Conservation (phyloP, 1,284 basidiomycete genomes). For the Sutorius eximius region DNA sequence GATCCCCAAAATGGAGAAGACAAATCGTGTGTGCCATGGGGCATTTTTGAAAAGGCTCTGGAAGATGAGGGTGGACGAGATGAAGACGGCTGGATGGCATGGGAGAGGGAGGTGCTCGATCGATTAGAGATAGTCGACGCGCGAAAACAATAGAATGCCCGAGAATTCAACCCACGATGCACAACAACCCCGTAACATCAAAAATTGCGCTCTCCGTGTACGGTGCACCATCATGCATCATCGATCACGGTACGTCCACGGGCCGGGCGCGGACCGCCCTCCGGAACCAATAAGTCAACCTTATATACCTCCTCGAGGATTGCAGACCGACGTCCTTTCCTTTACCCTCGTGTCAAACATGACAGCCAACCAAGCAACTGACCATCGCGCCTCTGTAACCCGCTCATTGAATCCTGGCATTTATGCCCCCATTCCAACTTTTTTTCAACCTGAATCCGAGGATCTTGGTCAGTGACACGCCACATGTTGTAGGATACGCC, state of each 20-base stretch:
- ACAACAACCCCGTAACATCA: neutral
- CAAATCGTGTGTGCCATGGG: slow-evolving; percentile 72
- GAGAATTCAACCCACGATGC: neutral
- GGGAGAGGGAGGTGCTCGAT: slow-evolving; percentile 71
- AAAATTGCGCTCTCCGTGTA: neutral
- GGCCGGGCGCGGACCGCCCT: slow-evolving; percentile 13
- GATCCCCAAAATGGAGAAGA: slow-evolving; percentile 39
- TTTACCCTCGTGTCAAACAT: slow-evolving; percentile 15
- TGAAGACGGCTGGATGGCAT: slow-evolving; percentile 64
- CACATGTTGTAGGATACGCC: neutral
- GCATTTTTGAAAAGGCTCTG: slow-evolving; percentile 69
- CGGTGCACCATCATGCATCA: neutral
- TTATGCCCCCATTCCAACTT: slow-evolving; percentile 84
- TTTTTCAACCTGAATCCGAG: slow-evolving; percentile 75
- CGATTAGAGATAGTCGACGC: slow-evolving; percentile 56
- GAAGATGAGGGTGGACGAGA: slow-evolving; percentile 52
- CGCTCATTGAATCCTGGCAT: slow-evolving; percentile 76
- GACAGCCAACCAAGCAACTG: slow-evolving; percentile 35
- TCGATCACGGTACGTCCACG: neutral
- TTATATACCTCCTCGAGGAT: slow-evolving; percentile 15
- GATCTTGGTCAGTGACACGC: slow-evolving; percentile 66
- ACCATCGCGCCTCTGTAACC: slow-evolving; percentile 18
- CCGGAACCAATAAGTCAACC: neutral
- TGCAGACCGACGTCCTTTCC: neutral
- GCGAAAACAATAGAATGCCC: slow-evolving; percentile 18